Evolutionary conservation across 768 basidiomycete species (phyloP).

Genomic region (Russula brevipes): DNA sequence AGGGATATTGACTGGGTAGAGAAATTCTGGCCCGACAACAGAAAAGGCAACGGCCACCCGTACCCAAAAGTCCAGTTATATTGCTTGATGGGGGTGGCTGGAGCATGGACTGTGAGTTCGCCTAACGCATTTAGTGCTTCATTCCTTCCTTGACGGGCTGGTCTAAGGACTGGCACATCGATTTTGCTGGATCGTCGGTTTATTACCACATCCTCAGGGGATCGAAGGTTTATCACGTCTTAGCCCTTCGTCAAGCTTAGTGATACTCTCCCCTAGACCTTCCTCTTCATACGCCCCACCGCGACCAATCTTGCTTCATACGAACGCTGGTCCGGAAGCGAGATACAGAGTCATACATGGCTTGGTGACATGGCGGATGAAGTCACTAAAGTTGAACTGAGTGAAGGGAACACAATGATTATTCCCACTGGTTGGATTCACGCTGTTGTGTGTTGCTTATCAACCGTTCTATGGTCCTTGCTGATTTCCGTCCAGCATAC

Average conservation of each 20-base stretch:
- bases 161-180: constrained; percentile 93
- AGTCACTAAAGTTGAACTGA: constrained; percentile 77
- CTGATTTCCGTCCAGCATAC: constrained; percentile 58
- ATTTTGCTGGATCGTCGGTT: constrained; percentile 97
- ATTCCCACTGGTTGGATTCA: constrained; percentile 98
- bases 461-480: not conserved
- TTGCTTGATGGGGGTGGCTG: constrained; percentile 92
- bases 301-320: constrained; percentile 81
- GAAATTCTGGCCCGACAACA: constrained; percentile 83
- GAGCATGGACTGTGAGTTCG: constrained; percentile 83
- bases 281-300: constrained; percentile 94
- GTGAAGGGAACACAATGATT: constrained; percentile 82
- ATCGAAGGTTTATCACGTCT: constrained; percentile 53
- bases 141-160: constrained; percentile 6
- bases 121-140: not conserved
- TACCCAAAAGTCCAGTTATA: constrained; percentile 96
- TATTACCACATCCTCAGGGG: constrained; percentile 92
- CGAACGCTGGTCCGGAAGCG: constrained; percentile 90
- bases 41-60: constrained; percentile 58
- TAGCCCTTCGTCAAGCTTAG: not conserved
- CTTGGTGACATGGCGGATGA: constrained; percentile 90
- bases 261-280: constrained; percentile 50
- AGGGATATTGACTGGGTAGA: constrained; percentile 96
- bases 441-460: constrained; percentile 67
- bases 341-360: constrained; percentile 84